Percentiles rank a stretch among this genome's conserved stretches.
These are phyloP conservation scores for Cryphonectria naterciae DNA, from an alignment of 2,329 filamentous ascomycete genomes.

Conservation along the genomic window DNA sequence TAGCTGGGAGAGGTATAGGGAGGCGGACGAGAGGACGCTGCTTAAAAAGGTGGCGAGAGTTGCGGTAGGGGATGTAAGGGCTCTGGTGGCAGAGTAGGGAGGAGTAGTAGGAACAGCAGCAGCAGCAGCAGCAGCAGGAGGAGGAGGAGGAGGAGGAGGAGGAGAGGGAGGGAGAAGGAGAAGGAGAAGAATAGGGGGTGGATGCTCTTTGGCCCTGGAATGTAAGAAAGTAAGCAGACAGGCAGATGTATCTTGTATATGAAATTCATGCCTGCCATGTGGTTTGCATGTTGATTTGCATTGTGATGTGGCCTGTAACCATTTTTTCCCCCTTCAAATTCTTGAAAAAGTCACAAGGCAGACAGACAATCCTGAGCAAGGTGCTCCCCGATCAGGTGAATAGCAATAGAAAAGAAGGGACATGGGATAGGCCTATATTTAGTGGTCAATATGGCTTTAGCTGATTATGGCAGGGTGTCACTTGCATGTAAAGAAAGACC, in stretches of 20 bases:
- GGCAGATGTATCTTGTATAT: neutral
- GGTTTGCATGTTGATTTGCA: neutral
- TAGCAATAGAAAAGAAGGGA: neutral
- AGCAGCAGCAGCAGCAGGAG: no score
- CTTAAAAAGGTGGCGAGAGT: conserved; percentile 86
- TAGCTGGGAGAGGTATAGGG: conserved; percentile 82
- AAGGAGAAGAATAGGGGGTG: no score
- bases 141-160: neutral
- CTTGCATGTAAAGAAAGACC: neutral
- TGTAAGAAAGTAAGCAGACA: no score
- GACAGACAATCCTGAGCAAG: neutral
- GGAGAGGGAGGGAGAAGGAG: no score
- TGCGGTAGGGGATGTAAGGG: conserved; percentile 66
- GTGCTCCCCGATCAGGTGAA: neutral
- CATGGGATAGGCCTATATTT: neutral
- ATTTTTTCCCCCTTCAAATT: neutral
- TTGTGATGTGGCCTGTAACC: neutral
- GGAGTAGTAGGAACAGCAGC: neutral
- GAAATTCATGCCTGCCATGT: neutral
- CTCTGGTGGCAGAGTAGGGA: conserved; percentile 49
- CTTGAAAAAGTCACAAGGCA: neutral
- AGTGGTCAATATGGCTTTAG: neutral
- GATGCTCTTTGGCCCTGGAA: neutral
- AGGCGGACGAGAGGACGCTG: conserved; percentile 81
- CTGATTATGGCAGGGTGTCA: neutral